Evolutionary conservation across 148 eudicot species (phyloP).

Genomic region (Simmondsia chinensis): DNA sequence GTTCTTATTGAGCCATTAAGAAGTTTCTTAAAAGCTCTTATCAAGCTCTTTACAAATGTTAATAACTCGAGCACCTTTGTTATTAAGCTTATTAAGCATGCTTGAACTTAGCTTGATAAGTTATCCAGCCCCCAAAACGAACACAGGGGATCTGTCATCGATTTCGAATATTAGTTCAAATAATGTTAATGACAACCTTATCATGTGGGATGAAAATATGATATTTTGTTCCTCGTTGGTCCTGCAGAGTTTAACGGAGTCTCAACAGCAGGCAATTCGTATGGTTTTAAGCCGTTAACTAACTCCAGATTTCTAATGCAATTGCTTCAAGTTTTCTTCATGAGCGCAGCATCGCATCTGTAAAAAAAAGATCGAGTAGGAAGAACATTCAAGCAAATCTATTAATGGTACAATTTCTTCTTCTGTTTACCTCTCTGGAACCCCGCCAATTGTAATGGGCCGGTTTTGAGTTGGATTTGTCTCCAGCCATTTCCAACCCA

Average conservation of each 20-base stretch:
- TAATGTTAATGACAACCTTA: no score
- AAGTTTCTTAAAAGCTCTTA: no score
- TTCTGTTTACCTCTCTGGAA: background rate
- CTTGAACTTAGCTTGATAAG: background rate
- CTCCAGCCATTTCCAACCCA: no score
- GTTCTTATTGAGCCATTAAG: no score
- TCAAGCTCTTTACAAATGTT: no score
- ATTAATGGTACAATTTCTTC: slow-evolving; percentile 5
- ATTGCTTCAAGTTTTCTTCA: background rate
- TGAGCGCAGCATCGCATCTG: slow-evolving; percentile 1
- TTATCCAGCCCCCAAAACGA: no score
- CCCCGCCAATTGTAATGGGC: no score
- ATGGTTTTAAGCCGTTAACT: slow-evolving; percentile 37
- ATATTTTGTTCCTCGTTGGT: background rate
- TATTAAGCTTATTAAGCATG: no score
- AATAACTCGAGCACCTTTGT: no score
- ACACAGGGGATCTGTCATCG: no score
- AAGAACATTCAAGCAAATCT: background rate
- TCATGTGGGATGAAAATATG: background rate
- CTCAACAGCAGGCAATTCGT: slow-evolving; percentile 58
- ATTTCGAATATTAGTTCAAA: no score
- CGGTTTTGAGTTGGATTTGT: no score
- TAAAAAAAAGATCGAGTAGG: background rate
- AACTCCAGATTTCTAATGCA: slow-evolving; percentile 1
- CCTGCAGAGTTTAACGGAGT: slow-evolving; percentile 60